Conservation (phyloP, 768 basidiomycete genomes). For the Hortiboletus flavorubellus region DNA sequence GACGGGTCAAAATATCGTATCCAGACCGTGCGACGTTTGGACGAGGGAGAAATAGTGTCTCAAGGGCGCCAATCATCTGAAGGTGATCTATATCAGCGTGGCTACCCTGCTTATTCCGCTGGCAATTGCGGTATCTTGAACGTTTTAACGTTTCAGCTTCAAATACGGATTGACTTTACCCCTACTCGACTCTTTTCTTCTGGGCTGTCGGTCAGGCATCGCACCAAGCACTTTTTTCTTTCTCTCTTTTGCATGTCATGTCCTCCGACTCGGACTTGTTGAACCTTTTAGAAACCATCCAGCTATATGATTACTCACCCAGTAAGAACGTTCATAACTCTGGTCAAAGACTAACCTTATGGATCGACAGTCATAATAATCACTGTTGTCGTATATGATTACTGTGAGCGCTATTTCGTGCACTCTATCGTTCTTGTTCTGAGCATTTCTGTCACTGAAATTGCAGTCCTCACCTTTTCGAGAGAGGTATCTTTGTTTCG, state of each 20-base stretch:
- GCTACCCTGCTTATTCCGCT: too few relatives aligned
- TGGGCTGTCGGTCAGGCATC: neutral
- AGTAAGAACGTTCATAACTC: neutral
- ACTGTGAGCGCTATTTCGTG: neutral
- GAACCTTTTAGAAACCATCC: neutral
- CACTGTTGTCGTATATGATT: conserved; percentile 7
- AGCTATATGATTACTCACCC: neutral
- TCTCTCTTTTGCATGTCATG: conserved; percentile 7
- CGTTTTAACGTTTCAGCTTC: too few relatives aligned
- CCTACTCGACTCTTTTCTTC: neutral
- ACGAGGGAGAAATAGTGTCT: too few relatives aligned
- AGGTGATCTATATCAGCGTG: too few relatives aligned
- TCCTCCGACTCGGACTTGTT: neutral
- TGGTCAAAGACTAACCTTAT: neutral
- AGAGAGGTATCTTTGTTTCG: conserved; percentile 8
- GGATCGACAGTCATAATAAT: neutral
- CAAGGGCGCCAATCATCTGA: too few relatives aligned
- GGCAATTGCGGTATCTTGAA: too few relatives aligned
- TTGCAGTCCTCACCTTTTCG: conserved; percentile 12
- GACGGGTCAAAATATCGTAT: too few relatives aligned
- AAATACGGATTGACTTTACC: too few relatives aligned
- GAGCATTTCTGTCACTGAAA: neutral
- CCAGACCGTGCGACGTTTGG: too few relatives aligned
- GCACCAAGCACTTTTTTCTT: neutral
- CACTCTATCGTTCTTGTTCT: neutral